phyloP scores from a whole-genome alignment of 2,329 filamentous ascomycete genomes.

The Alternaria gansuensis region DNA sequence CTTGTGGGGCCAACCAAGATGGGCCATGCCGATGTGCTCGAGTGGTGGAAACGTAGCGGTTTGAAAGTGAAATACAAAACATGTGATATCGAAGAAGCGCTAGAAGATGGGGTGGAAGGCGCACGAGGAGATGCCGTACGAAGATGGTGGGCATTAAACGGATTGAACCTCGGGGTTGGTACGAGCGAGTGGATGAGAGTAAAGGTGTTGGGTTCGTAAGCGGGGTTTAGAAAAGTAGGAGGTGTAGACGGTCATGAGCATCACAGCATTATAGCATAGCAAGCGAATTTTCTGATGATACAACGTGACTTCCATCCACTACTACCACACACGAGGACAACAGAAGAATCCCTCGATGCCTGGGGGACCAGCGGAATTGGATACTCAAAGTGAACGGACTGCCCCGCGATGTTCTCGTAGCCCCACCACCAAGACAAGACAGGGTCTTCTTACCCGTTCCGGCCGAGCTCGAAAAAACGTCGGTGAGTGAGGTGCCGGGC shows the following conservation, averaged over 20 bases:
- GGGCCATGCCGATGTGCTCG: constrained; percentile 81
- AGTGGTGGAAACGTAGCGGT: constrained; percentile 88
- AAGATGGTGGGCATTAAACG: constrained; percentile 88
- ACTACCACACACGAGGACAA: no score
- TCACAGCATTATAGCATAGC: constrained; percentile 5
- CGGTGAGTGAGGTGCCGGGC: constrained; percentile 13
- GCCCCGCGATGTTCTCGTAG: constrained; percentile 13
- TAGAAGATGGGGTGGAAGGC: constrained; percentile 82
- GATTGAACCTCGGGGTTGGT: constrained; percentile 79
- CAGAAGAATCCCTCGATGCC: no score
- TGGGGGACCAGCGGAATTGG: constrained; percentile 10
- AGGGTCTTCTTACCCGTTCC: constrained; percentile 32
- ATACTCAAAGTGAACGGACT: constrained; percentile 14
- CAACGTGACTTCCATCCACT: not conserved
- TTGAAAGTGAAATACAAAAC: constrained; percentile 90
- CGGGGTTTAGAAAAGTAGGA: not conserved
- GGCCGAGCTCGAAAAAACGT: constrained; percentile 14
- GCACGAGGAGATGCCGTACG: constrained; percentile 75
- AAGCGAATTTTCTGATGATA: constrained; percentile 2
- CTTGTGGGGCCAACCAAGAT: constrained; percentile 88
- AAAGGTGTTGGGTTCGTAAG: constrained; percentile 66
- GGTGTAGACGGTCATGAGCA: not conserved
- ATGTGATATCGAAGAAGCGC: constrained; percentile 92
- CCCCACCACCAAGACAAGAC: constrained; percentile 13
- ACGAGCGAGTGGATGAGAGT: constrained; percentile 92